Conservation (phyloP, 2,329 filamentous ascomycete species). For the Colletotrichum musicola region DNA sequence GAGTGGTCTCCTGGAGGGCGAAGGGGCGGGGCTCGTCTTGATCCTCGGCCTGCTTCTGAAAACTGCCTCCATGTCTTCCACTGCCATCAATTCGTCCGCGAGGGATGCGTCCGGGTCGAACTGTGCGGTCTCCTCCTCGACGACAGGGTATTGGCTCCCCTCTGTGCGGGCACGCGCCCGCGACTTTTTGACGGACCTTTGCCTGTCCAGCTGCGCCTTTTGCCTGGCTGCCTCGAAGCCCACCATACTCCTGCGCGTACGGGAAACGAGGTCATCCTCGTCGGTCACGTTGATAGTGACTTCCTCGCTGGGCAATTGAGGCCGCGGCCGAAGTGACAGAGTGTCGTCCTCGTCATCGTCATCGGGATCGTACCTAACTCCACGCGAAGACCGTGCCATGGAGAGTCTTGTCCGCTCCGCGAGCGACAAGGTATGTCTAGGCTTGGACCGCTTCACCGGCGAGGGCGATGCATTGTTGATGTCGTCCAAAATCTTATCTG, state of each 20-base stretch:
- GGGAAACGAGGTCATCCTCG: constrained; percentile 66
- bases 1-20: constrained; percentile 52
- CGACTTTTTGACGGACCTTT: constrained; percentile 62
- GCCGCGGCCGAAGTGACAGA: constrained; percentile 38
- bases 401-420: constrained; percentile 85
- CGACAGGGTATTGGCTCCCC: constrained; percentile 60
- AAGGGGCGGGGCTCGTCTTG: constrained; percentile 77
- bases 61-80: constrained; percentile 84
- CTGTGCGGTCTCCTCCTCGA: constrained; percentile 55
- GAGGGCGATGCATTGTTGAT: constrained; percentile 69
- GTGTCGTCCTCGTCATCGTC: constrained; percentile 50
- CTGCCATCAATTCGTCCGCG: constrained; percentile 76
- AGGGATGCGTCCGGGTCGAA: constrained; percentile 57
- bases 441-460: constrained; percentile 62
- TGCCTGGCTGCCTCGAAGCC: constrained; percentile 72
- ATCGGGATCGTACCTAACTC: constrained; percentile 41
- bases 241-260: constrained; percentile 72
- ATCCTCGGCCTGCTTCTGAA: constrained; percentile 89
- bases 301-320: constrained; percentile 7
- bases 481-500: constrained; percentile 68
- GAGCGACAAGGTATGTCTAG: constrained; percentile 71
- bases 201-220: constrained; percentile 70
- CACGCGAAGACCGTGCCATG: constrained; percentile 73
- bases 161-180: constrained; percentile 52
- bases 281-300: constrained; percentile 47